A percentile compares a stretch with the other conserved stretches of the same genome.
Evolutionary conservation across 2,329 filamentous ascomycete genomes (phyloP).

Genomic region (Talaromyces piceae): DNA sequence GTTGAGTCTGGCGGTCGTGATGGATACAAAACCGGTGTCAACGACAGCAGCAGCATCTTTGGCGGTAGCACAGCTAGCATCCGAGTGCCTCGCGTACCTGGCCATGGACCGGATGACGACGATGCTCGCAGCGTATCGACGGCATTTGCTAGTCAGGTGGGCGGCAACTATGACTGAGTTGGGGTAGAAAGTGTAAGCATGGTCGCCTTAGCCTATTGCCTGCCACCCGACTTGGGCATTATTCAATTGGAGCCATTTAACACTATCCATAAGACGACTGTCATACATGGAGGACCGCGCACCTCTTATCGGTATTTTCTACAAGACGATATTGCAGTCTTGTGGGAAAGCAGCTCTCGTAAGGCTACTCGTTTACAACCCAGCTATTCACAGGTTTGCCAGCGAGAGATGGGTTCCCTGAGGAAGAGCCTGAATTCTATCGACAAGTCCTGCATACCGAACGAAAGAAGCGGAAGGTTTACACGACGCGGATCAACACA

Average conservation of each 20-base stretch:
- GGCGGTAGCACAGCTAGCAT: conserved; percentile 51
- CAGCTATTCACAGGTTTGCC: not conserved
- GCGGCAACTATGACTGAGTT: conserved; percentile 56
- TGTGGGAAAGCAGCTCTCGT: not conserved
- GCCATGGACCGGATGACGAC: conserved; percentile 59
- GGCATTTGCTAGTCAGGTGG: conserved; percentile 91
- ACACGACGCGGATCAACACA: not conserved
- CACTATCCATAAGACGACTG: not conserved
- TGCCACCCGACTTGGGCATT: not conserved
- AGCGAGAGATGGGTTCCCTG: not conserved
- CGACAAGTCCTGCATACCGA: not conserved
- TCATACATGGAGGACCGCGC: not conserved
- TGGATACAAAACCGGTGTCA: conserved; percentile 42
- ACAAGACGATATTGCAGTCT: not conserved
- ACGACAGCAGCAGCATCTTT: conserved; percentile 58
- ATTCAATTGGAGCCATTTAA: not conserved
- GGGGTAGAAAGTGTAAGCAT: not conserved
- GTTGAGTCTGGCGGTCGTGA: conserved; percentile 74
- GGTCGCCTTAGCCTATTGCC: not conserved
- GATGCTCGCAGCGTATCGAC: conserved; percentile 95
- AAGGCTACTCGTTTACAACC: not conserved
- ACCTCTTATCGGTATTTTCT: not conserved
- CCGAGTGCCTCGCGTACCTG: conserved; percentile 40
- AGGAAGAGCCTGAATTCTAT: not conserved
- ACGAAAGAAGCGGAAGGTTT: not conserved